These are phyloP conservation scores for Venturia pyrina DNA, from an alignment of 2,329 filamentous ascomycete genomes.

Conservation along the genomic window DNA sequence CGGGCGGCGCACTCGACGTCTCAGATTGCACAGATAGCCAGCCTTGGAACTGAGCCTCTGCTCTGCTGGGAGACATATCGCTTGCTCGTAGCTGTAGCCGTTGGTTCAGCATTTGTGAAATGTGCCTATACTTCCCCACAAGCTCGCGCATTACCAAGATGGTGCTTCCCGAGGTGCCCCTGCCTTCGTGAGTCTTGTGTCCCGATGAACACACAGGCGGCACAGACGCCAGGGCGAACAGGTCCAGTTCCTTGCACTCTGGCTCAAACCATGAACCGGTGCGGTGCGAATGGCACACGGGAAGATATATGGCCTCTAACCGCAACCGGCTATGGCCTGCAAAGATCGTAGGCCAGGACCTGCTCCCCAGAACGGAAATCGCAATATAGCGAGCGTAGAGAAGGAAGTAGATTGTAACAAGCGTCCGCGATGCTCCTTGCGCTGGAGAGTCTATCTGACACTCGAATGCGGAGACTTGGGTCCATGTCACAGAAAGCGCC, in stretches of 20 bases:
- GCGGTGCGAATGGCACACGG: background rate
- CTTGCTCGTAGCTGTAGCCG: background rate
- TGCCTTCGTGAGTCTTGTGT: background rate
- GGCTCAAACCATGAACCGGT: conserved; percentile 3
- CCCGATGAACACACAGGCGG: background rate
- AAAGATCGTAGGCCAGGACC: background rate
- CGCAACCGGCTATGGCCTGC: background rate
- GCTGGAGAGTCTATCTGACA: background rate
- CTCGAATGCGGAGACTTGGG: conserved; percentile 1
- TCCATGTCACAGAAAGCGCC: conserved; percentile 6
- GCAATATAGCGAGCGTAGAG: background rate
- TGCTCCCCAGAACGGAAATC: background rate
- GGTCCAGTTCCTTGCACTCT: conserved; percentile 2
- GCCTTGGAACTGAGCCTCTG: background rate
- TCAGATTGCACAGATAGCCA: conserved; percentile 3
- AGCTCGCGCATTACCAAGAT: background rate
- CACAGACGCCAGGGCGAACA: conserved; percentile 6
- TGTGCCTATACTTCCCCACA: background rate
- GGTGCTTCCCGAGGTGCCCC: background rate
- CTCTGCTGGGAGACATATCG: background rate
- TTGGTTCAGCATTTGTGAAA: background rate
- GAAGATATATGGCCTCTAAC: conserved; percentile 1
- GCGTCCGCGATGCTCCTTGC: conserved; percentile 4
- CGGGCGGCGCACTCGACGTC: background rate
- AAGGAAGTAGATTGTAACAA: conserved; percentile 3